Percentiles rank a stretch among this genome's conserved stretches.
These are phyloP conservation scores for Camellia sinensis DNA, from an alignment of 148 eudicot genomes.

Conservation along the genomic window DNA sequence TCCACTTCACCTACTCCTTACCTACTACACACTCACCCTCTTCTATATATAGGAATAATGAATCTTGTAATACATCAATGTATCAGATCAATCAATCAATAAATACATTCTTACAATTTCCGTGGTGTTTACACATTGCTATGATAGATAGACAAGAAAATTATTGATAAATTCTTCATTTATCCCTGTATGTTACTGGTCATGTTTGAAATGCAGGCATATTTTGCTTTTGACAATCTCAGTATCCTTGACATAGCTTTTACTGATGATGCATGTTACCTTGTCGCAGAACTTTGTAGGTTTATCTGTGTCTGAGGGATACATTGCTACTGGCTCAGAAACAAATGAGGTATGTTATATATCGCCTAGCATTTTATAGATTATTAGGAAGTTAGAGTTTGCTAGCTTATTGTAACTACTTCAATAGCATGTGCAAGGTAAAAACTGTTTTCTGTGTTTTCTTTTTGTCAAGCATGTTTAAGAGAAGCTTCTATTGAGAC, in stretches of 20 bases:
- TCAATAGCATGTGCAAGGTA: not conserved
- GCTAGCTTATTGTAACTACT: not conserved
- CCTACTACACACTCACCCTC: no score
- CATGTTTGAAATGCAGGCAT: not conserved
- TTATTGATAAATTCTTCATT: not conserved
- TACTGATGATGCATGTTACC: constrained; percentile 13
- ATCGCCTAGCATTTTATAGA: not conserved
- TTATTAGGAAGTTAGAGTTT: not conserved
- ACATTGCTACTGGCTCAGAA: constrained; percentile 99
- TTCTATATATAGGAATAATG: no score
- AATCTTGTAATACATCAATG: no score
- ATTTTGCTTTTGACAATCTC: not conserved
- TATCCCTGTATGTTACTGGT: not conserved
- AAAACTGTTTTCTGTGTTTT: not conserved
- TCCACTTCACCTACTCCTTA: no score
- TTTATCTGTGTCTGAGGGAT: constrained; percentile 87
- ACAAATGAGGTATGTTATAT: constrained; percentile 80
- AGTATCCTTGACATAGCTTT: not conserved
- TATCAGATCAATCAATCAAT: no score
- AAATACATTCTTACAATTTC: no score
- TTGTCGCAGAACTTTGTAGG: constrained; percentile 92
- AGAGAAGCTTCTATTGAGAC: not conserved
- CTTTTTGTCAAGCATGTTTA: not conserved
- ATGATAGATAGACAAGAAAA: not conserved
- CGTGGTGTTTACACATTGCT: not conserved